phyloP scores from a whole-genome alignment of 768 basidiomycete species.

The Boletus rubescentipes region DNA sequence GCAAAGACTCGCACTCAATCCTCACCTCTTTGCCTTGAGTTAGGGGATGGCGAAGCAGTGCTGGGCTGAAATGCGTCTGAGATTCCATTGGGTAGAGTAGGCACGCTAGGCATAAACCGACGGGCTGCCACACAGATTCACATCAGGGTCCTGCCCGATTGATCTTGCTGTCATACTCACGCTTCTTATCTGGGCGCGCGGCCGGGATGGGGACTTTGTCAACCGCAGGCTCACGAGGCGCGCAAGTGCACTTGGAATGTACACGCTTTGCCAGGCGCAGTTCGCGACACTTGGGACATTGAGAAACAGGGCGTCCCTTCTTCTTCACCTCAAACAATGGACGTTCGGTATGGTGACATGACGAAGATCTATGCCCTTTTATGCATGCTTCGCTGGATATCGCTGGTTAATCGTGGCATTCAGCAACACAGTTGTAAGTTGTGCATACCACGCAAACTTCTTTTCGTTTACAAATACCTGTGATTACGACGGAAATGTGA shows the following conservation, averaged over 20 bases:
- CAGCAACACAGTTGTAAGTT: neutral
- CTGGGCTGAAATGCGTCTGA: constrained; percentile 47
- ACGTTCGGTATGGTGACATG: constrained; percentile 81
- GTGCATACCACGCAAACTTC: constrained; percentile 69
- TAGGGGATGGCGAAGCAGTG: constrained; percentile 31
- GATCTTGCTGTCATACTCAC: constrained; percentile 17
- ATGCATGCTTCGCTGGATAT: constrained; percentile 80
- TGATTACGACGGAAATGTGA: neutral
- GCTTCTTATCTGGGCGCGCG: constrained; percentile 33
- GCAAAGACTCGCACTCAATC: neutral
- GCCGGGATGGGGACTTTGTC: constrained; percentile 35
- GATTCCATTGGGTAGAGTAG: constrained; percentile 73
- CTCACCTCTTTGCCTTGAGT: constrained; percentile 53
- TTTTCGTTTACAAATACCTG: constrained; percentile 75
- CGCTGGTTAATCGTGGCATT: constrained; percentile 12
- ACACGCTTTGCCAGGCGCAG: constrained; percentile 76
- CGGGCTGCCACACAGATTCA: constrained; percentile 42
- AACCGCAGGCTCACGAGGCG: constrained; percentile 35
- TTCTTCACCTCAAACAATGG: constrained; percentile 93
- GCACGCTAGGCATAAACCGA: constrained; percentile 68
- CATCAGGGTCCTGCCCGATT: constrained; percentile 17
- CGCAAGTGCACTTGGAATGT: constrained; percentile 81
- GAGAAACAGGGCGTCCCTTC: constrained; percentile 89
- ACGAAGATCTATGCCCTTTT: constrained; percentile 90
- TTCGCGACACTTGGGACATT: constrained; percentile 83